Evolutionary conservation across 768 basidiomycete genomes (phyloP).

Genomic region (Hericium coralloides): DNA sequence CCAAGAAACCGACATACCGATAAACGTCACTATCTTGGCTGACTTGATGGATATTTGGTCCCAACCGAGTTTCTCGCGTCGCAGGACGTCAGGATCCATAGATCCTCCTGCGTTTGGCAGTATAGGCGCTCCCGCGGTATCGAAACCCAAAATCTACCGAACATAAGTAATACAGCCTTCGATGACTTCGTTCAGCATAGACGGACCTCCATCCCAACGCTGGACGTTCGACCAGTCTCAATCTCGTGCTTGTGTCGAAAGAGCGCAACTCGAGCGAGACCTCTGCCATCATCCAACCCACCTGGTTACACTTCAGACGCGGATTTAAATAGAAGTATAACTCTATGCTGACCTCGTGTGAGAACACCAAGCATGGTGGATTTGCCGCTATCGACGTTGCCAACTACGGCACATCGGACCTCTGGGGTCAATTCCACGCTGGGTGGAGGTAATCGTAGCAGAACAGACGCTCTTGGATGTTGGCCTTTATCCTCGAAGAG

Average conservation of each 20-base stretch:
- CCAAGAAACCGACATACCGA: conserved; percentile 37
- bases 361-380: conserved; percentile 91
- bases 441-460: conserved; percentile 69
- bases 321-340: conserved; percentile 14
- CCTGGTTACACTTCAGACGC: conserved; percentile 30
- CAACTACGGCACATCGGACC: conserved; percentile 92
- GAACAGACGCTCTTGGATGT: conserved; percentile 47
- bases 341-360: conserved; percentile 60
- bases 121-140: conserved; percentile 66
- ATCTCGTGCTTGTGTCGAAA: conserved; percentile 98
- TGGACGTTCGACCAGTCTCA: conserved; percentile 91
- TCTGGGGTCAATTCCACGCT: conserved; percentile 78
- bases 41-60: conserved; percentile 86
- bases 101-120: conserved; percentile 55
- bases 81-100: conserved; percentile 51
- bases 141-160: conserved; percentile 82
- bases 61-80: conserved; percentile 89
- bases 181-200: background rate
- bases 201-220: conserved; percentile 91
- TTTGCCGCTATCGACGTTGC: conserved; percentile 92
- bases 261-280: conserved; percentile 74
- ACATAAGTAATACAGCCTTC: background rate
- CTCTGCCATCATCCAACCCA: conserved; percentile 72
- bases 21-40: conserved; percentile 92
- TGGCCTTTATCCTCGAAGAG: conserved; percentile 38